Evolutionary conservation across 2,329 filamentous ascomycete genomes (phyloP).

Genomic region (Botrytis byssoidea): DNA sequence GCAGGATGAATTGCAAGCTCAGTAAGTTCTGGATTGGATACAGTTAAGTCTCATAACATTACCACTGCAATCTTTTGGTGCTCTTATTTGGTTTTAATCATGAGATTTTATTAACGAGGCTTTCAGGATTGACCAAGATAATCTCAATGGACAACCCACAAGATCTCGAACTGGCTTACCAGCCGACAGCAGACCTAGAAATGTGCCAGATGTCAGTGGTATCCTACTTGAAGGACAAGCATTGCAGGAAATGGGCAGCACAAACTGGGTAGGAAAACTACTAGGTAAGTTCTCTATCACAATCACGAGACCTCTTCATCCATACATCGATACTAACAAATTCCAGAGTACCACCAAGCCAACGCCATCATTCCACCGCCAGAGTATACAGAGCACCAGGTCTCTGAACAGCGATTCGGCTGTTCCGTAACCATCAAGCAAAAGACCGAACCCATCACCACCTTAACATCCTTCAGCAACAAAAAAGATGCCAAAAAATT

Average conservation of each 20-base stretch:
- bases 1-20: constrained; percentile 11
- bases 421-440: constrained; percentile 8
- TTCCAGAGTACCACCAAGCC: constrained; percentile 33
- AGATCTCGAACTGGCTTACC: neutral
- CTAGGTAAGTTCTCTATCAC: constrained; percentile 26
- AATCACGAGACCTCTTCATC: neutral
- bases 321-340: constrained; percentile 10
- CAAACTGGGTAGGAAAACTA: constrained; percentile 37
- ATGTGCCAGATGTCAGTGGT: constrained; percentile 18
- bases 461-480: neutral
- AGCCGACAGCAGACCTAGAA: constrained; percentile 25
- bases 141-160: neutral
- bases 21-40: neutral
- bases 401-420: neutral
- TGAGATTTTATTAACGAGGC: neutral
- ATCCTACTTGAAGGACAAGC: constrained; percentile 25
- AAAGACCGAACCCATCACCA: neutral
- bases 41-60: neutral
- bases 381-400: neutral
- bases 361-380: constrained; percentile 20
- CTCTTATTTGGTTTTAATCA: neutral
- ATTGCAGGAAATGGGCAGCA: constrained; percentile 30
- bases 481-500: constrained; percentile 39
- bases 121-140: neutral
- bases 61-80: neutral